A percentile compares a stretch with the other conserved stretches of the same genome.
Conservation (phyloP, 176 grass and related monocot species). For the Zea mays region Zm-B73-REFERENCE-NAM-5.0 NC_050096.1:40846501-40847000, state of each 20-base stretch:
- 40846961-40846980: constrained; percentile 34
- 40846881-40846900: constrained; percentile 51
- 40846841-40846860: constrained; percentile 33
- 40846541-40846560: no score
- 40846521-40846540: constrained; percentile 5
- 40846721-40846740: constrained; percentile 16
- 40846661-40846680: constrained; percentile 9
- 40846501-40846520: not conserved
- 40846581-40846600: not conserved
- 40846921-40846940: constrained; percentile 46
- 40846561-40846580: no score
- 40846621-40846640: not conserved
- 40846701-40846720: constrained; percentile 28
- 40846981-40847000: constrained; percentile 35
- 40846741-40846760: constrained; percentile 24
- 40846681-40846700: constrained; percentile 27
- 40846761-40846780: constrained; percentile 41
- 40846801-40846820: constrained; percentile 32
- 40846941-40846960: constrained; percentile 54
- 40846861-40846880: constrained; percentile 38
- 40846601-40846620: not conserved
- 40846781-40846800: constrained; percentile 51
- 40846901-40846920: constrained; percentile 40
- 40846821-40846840: constrained; percentile 44
- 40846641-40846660: not conserved